Conservation (phyloP, 805 yeast species). For the Kockiozyma suomiensis region DNA sequence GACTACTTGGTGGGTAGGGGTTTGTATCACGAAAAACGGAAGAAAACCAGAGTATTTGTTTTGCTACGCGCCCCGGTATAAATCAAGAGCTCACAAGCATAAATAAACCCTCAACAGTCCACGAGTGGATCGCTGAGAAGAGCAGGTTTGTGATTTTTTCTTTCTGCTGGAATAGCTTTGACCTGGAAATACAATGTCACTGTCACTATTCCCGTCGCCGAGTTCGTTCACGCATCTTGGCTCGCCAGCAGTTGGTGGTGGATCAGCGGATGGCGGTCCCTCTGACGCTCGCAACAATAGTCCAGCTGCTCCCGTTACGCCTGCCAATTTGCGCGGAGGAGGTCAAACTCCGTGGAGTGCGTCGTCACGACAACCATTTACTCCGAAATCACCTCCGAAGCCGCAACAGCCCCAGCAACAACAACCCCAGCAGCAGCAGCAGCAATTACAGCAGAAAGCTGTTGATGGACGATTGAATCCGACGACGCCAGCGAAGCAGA, state of each 20-base stretch:
- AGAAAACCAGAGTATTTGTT: no score
- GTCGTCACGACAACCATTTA: not conserved
- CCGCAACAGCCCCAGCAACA: conserved; percentile 2
- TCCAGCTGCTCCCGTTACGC: not conserved
- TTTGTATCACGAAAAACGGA: no score
- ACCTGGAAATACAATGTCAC: not conserved
- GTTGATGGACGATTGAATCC: not conserved
- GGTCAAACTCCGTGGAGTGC: not conserved
- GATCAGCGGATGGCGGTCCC: not conserved
- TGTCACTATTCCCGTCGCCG: conserved; percentile 1
- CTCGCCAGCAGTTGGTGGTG: not conserved
- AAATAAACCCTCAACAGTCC: no score
- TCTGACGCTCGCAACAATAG: not conserved
- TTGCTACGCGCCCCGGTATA: not conserved
- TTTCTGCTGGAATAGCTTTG: not conserved
- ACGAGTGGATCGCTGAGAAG: not conserved
- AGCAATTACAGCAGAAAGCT: conserved; percentile 3
- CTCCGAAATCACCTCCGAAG: not conserved
- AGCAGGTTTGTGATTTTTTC: not conserved
- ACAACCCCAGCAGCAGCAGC: conserved; percentile 23
- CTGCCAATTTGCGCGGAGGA: not conserved
- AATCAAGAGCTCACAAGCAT: no score
- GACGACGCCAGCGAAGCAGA: conserved; percentile 1
- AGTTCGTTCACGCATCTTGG: conserved; percentile 1
- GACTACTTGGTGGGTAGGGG: no score